phyloP scores from a whole-genome alignment of 1,284 basidiomycete genomes.

The Boletus semigastroideus region DNA sequence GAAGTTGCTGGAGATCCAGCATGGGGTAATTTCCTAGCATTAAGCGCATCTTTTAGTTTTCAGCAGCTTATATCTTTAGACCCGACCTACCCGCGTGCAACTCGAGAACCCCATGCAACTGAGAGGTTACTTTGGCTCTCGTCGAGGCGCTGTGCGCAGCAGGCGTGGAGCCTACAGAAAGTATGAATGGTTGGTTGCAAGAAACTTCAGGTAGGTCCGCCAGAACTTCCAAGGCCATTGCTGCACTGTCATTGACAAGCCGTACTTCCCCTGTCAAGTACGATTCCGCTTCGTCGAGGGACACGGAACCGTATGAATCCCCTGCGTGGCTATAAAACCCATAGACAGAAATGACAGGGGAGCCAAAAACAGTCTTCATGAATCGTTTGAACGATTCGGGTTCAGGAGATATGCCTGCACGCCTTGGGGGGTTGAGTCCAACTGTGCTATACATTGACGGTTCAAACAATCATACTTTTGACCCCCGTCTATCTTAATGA shows the following conservation, averaged over 20 bases:
- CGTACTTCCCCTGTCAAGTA: conserved; percentile 74
- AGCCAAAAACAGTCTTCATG: conserved; percentile 50
- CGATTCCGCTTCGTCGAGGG: conserved; percentile 57
- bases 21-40: conserved; percentile 76
- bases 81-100: conserved; percentile 64
- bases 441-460: not conserved
- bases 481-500: conserved; percentile 81
- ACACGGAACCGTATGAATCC: conserved; percentile 73
- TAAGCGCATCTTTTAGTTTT: conserved; percentile 5
- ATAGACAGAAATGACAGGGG: conserved; percentile 60
- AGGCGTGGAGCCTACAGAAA: conserved; percentile 86
- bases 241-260: conserved; percentile 67
- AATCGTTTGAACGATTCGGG: conserved; percentile 59
- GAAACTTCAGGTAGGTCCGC: conserved; percentile 32
- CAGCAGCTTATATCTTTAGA: not conserved
- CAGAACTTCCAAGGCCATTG: conserved; percentile 52
- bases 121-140: conserved; percentile 48
- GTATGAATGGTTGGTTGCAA: conserved; percentile 54
- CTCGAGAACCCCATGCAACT: conserved; percentile 62
- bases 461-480: conserved; percentile 54
- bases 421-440: conserved; percentile 44
- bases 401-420: conserved; percentile 71
- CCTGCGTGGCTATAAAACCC: conserved; percentile 86
- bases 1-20: conserved; percentile 81
- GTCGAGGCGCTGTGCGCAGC: conserved; percentile 74